phyloP scores from a whole-genome alignment of 140 eudicot species.

The Anethum foeniculum region DNA sequence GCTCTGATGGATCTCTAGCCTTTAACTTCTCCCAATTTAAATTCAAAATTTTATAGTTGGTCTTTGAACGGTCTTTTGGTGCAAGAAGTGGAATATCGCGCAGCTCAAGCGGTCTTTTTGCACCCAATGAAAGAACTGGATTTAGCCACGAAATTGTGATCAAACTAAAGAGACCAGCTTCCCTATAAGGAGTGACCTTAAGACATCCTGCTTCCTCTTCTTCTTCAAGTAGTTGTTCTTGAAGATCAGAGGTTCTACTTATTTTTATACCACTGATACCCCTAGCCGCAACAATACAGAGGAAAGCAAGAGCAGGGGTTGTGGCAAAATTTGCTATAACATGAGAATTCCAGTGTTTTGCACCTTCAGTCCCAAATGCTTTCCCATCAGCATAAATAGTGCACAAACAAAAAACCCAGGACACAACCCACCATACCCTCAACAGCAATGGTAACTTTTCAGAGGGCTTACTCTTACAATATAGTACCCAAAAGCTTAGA shows the following conservation, averaged over 20 bases:
- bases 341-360: constrained; percentile 41
- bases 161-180: constrained; percentile 70
- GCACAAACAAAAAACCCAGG: constrained; percentile 45
- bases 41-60: constrained; percentile 53
- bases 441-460: constrained; percentile 55
- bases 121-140: constrained; percentile 68
- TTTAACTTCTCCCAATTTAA: constrained; percentile 76
- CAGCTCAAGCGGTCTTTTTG: constrained; percentile 77
- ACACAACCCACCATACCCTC: constrained; percentile 72
- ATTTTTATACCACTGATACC: constrained; percentile 65
- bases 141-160: constrained; percentile 83
- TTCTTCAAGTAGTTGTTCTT: constrained; percentile 75
- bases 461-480: constrained; percentile 43
- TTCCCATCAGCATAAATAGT: constrained; percentile 55
- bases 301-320: constrained; percentile 59
- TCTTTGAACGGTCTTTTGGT: constrained; percentile 74
- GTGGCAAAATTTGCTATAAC: constrained; percentile 46
- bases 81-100: constrained; percentile 87
- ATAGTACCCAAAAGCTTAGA: constrained; percentile 43
- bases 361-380: constrained; percentile 40
- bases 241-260: constrained; percentile 47
- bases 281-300: constrained; percentile 54
- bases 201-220: constrained; percentile 78
- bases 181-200: constrained; percentile 69
- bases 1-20: constrained; percentile 32